phyloP scores from a whole-genome alignment of 2,329 filamentous ascomycete species.

The Rugonectria rugulosa region DNA sequence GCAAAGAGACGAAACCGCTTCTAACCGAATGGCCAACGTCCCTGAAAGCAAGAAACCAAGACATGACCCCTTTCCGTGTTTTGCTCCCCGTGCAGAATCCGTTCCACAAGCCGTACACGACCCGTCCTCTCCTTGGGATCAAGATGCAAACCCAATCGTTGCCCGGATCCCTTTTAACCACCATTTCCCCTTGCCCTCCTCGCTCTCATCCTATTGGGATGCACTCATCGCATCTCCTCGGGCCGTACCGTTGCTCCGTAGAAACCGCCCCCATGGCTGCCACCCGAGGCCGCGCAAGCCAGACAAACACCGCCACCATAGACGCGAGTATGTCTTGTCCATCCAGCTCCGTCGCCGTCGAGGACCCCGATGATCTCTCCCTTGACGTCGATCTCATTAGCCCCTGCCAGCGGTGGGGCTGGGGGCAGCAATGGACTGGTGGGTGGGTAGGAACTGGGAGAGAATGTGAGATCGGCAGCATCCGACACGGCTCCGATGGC shows the following conservation, averaged over 20 bases:
- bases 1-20: constrained; percentile 9
- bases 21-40: constrained; percentile 5
- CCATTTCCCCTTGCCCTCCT: background rate
- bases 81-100: constrained; percentile 22
- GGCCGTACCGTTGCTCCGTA: constrained; percentile 63
- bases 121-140: constrained; percentile 4
- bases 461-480: constrained; percentile 45
- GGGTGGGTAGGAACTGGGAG: constrained; percentile 59
- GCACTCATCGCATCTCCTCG: constrained; percentile 55
- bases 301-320: constrained; percentile 66
- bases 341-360: constrained; percentile 57
- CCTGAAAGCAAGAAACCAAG: constrained; percentile 13
- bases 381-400: constrained; percentile 51
- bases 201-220: background rate
- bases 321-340: constrained; percentile 66
- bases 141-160: constrained; percentile 9
- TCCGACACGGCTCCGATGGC: constrained; percentile 25
- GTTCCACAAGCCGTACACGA: constrained; percentile 10
- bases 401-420: constrained; percentile 47
- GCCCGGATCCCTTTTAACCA: constrained; percentile 2
- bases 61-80: constrained; percentile 18
- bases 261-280: constrained; percentile 55
- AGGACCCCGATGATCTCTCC: constrained; percentile 60
- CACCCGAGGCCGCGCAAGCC: constrained; percentile 59
- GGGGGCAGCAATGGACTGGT: constrained; percentile 57